A percentile compares a stretch with the other conserved stretches of the same genome.
Evolutionary conservation across 257 asterid genomes (phyloP).

Genomic region (Marsdenia floribunda): DNA sequence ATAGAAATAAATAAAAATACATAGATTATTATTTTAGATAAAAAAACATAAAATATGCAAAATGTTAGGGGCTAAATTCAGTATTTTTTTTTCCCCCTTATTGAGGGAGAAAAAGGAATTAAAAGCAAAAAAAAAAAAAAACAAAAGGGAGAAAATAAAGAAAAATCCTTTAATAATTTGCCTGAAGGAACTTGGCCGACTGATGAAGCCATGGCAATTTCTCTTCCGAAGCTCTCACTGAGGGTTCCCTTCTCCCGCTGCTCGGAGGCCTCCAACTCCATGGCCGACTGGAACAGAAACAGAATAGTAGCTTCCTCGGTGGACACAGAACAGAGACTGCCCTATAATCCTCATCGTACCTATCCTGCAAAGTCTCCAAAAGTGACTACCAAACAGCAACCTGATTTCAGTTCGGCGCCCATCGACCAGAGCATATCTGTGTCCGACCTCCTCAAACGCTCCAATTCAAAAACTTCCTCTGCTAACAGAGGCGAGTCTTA

Average conservation of each 20-base stretch:
- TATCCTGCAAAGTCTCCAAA: slow-evolving; percentile 42
- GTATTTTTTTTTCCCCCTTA: too few relatives aligned
- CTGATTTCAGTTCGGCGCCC: slow-evolving; percentile 20
- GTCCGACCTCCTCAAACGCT: slow-evolving; percentile 69
- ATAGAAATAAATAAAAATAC: too few relatives aligned
- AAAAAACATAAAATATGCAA: too few relatives aligned
- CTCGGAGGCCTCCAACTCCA: background rate
- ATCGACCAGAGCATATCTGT: slow-evolving; percentile 39
- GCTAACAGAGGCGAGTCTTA: slow-evolving; percentile 3
- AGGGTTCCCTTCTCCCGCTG: slow-evolving; percentile 4
- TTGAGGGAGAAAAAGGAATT: too few relatives aligned
- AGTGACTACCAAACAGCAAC: slow-evolving; percentile 8
- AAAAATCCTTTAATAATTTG: too few relatives aligned
- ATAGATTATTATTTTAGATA: too few relatives aligned
- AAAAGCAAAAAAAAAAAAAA: too few relatives aligned
- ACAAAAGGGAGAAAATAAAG: too few relatives aligned
- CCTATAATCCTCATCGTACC: slow-evolving; percentile 84
- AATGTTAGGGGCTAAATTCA: too few relatives aligned
- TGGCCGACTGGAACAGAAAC: slow-evolving; percentile 12
- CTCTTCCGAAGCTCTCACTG: slow-evolving; percentile 34
- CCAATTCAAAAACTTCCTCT: slow-evolving; percentile 21
- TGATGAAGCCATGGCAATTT: slow-evolving; percentile 32
- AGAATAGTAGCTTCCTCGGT: slow-evolving; percentile 53
- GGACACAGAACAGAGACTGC: slow-evolving; percentile 58
- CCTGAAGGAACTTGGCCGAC: background rate